Evolutionary conservation across 2,329 filamentous ascomycete species (phyloP), one percentile per base, ranked within the genome.

Genomic region (Ilyonectria mors-panacis): DNA sequence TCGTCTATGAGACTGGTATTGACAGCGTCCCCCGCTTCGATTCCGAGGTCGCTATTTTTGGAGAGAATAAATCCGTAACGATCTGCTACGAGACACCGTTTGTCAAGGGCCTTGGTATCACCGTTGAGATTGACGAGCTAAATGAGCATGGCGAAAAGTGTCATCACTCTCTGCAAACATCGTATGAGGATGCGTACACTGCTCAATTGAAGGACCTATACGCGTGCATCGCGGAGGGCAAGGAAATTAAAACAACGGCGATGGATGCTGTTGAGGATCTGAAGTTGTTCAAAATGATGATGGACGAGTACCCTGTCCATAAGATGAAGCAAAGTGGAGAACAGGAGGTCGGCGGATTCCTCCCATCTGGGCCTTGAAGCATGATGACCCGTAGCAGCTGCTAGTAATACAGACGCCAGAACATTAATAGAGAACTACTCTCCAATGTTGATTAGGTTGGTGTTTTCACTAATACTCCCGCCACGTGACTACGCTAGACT

Each of bases 31-130:
- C 87, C 0, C 69, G 78, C 5, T 87, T 87, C 65, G 85, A 87
- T 67, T 82, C 85, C 1, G 80, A 83, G 53, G 63, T 87, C 5
- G 81, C 80, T 4, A 77, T 89, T 0, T 89, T 86, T 66, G 83
- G 84, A 0, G 77, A 81, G 47, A 80, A 80, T 8, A 89, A 89
- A 77, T 81, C 82, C 0, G 83, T 89, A 1, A 81, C 76, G 7
- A 79, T 90, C 15, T 75, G 83, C 54, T 88, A 87, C 70, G 85
- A 89, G 57, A 85, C 85, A 1, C 87, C 87, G 0, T 87, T 83
- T 66, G 80, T 87, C 17, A 86, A 86, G 66, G 85, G 82, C 0
- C 75, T 87, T 13, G 82, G 83, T 0, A 84, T 85, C 53, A 82
- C 77, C 12, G 81, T 88, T 19, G 73, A 76, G 3, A 78, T 87